Evolutionary conservation across 2,329 filamentous ascomycete species (phyloP).

Genomic region (Fusarium goolgardi): DNA sequence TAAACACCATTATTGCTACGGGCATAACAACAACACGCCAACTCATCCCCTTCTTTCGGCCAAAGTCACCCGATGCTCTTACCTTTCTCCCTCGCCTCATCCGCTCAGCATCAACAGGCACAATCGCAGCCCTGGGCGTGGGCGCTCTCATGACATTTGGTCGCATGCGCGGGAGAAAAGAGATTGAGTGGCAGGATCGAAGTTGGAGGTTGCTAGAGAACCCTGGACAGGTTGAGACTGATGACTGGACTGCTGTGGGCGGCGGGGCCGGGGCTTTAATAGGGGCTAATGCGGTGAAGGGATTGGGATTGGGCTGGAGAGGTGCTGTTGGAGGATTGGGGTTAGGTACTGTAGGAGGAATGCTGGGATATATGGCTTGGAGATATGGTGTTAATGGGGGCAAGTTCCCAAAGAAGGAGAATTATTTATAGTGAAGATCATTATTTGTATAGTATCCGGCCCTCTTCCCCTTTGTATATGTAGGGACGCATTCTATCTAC

Average conservation of each 20-base stretch:
- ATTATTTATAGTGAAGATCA: slow-evolving; percentile 4
- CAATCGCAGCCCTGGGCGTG: slow-evolving; percentile 58
- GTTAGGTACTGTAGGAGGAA: slow-evolving; percentile 61
- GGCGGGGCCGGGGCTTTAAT: slow-evolving; percentile 53
- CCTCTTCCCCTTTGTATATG: not conserved
- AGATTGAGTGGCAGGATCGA: slow-evolving; percentile 73
- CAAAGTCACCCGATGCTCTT: slow-evolving; percentile 45
- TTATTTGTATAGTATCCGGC: not conserved
- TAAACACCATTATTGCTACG: slow-evolving; percentile 62
- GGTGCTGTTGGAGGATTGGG: slow-evolving; percentile 59
- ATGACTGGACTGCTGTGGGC: slow-evolving; percentile 65
- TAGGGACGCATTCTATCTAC: slow-evolving; percentile 28
- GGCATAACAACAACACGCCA: slow-evolving; percentile 52
- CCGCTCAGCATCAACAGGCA: slow-evolving; percentile 58
- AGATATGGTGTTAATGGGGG: slow-evolving; percentile 61
- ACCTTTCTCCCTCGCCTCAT: slow-evolving; percentile 55
- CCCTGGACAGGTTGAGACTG: slow-evolving; percentile 65
- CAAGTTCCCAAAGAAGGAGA: slow-evolving; percentile 51
- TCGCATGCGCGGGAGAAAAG: slow-evolving; percentile 66
- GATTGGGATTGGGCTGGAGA: slow-evolving; percentile 52
- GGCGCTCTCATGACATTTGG: slow-evolving; percentile 57
- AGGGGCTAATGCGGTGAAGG: slow-evolving; percentile 47
- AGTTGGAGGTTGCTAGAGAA: slow-evolving; percentile 71
- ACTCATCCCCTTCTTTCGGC: slow-evolving; percentile 47
- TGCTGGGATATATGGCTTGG: slow-evolving; percentile 62